These are phyloP conservation scores for Sugiyamaella boreocaroliniensis DNA, from an alignment of 805 yeast genomes.

Conservation along the genomic window DNA sequence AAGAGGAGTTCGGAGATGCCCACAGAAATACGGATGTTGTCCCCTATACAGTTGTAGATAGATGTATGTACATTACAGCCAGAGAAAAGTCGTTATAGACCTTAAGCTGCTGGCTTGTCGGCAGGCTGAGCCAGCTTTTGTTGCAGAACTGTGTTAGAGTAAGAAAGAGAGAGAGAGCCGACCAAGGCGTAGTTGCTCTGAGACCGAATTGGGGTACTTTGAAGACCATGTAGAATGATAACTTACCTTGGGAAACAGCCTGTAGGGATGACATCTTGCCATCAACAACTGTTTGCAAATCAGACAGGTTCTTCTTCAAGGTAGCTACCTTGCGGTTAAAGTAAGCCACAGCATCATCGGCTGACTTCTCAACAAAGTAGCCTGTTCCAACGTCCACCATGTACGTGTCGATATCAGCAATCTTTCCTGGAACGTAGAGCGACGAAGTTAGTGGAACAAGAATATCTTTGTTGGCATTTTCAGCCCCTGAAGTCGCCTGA, in stretches of 20 bases:
- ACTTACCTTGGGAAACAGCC: constrained; percentile 43
- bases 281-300: constrained; percentile 65
- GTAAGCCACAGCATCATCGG: constrained; percentile 59
- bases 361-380: constrained; percentile 75
- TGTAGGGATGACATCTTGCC: constrained; percentile 64
- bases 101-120: not conserved
- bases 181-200: too few relatives aligned
- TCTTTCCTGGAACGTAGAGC: constrained; percentile 79
- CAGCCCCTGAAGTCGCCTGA: constrained; percentile 40
- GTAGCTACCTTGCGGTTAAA: constrained; percentile 70
- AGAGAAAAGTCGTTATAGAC: too few relatives aligned
- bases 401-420: constrained; percentile 57
- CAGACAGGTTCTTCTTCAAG: constrained; percentile 62
- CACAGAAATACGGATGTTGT: too few relatives aligned
- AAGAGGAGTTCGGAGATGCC: too few relatives aligned
- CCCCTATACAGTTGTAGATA: too few relatives aligned
- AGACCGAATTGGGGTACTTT: too few relatives aligned
- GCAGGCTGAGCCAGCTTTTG: not conserved
- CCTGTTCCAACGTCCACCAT: constrained; percentile 96
- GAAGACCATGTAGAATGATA: too few relatives aligned
- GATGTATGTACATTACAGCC: not conserved
- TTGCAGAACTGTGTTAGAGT: constrained; percentile 1
- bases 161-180: not conserved
- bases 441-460: constrained; percentile 87
- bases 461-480: constrained; percentile 44